These are phyloP conservation scores for Colletotrichum spinosum DNA, from an alignment of 2,329 filamentous ascomycete genomes.

Conservation along the genomic window DNA sequence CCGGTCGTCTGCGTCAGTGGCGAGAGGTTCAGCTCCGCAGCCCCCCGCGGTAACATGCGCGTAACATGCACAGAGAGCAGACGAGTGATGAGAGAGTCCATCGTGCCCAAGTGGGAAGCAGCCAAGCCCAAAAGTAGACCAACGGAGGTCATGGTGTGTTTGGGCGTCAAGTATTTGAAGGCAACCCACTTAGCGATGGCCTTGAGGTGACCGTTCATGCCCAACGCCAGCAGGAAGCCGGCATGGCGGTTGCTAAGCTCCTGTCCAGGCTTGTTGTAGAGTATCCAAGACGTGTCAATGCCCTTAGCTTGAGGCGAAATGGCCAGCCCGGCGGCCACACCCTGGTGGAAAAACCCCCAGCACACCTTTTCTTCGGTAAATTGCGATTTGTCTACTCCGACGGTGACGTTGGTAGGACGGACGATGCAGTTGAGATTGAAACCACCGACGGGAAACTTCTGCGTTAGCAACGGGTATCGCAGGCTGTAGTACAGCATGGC, in stretches of 20 bases:
- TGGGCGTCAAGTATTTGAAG: conserved; percentile 98
- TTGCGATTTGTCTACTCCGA: conserved; percentile 88
- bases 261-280: conserved; percentile 91
- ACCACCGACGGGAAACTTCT: conserved; percentile 88
- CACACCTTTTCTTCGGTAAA: conserved; percentile 97
- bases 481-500: conserved; percentile 90
- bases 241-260: conserved; percentile 97
- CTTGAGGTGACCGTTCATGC: conserved; percentile 94
- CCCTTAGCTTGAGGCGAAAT: conserved; percentile 91
- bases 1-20: conserved; percentile 94
- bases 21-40: conserved; percentile 93
- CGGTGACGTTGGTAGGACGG: conserved; percentile 90
- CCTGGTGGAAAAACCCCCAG: conserved; percentile 98
- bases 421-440: conserved; percentile 94
- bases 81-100: conserved; percentile 95
- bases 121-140: conserved; percentile 92
- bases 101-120: conserved; percentile 94
- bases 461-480: conserved; percentile 88
- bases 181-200: conserved; percentile 97
- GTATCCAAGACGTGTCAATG: conserved; percentile 98
- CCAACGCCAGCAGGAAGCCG: conserved; percentile 89
- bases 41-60: conserved; percentile 89
- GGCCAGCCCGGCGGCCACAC: conserved; percentile 90
- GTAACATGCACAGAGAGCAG: conserved; percentile 96
- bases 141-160: conserved; percentile 99